A percentile compares a stretch with the other conserved stretches of the same genome.
phyloP scores from a whole-genome alignment of 1,284 basidiomycete species.

The Cryptococcus depauperatus region DNA sequence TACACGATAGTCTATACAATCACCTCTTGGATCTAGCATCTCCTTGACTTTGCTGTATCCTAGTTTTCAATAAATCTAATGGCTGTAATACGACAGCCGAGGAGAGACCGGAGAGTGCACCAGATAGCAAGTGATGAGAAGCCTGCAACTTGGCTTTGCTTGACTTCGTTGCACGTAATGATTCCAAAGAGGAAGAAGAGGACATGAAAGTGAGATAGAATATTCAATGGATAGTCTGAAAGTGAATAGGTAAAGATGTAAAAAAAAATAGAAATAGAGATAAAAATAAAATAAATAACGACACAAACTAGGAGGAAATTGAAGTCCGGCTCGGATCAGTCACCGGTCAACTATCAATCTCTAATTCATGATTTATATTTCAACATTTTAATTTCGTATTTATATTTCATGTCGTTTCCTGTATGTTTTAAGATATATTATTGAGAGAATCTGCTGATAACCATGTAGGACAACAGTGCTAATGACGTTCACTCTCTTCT shows the following conservation, averaged over 20 bases:
- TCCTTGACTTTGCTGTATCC: conserved; percentile 59
- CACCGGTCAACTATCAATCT: no score
- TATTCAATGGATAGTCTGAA: no score
- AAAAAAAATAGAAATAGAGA: not conserved
- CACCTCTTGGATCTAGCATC: conserved; percentile 8
- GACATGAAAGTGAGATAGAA: not conserved
- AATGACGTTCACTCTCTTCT: conserved; percentile 29
- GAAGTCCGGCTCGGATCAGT: no score
- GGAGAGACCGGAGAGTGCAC: conserved; percentile 42
- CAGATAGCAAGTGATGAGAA: conserved; percentile 41
- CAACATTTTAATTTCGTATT: no score
- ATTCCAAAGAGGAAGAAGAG: not conserved
- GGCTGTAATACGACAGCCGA: conserved; percentile 43
- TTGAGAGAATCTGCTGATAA: no score
- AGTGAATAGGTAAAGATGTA: no score
- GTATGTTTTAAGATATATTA: no score
- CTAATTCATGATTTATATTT: no score
- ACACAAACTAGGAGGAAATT: no score
- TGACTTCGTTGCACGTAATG: no score
- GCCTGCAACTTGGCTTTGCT: conserved; percentile 21
- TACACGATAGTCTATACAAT: not conserved
- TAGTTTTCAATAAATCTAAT: conserved; percentile 77
- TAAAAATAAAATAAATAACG: no score
- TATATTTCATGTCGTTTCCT: no score
- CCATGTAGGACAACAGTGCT: conserved; percentile 9